Conservation (phyloP, 768 basidiomycete genomes). For the Paxillus involutus region DNA sequence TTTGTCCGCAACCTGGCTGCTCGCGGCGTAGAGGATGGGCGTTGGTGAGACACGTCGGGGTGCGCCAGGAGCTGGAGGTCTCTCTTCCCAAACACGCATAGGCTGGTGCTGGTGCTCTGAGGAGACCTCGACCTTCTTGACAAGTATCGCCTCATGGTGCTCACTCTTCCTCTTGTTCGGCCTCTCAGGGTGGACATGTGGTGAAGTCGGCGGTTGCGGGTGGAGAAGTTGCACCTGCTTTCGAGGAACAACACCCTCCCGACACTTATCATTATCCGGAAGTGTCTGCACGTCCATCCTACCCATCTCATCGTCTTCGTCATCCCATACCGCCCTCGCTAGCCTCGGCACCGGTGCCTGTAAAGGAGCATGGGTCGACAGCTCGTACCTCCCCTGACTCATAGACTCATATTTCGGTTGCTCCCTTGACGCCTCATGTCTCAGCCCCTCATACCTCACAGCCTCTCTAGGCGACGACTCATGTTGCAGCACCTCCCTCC, state of each 20-base stretch:
- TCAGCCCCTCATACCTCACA: conserved; percentile 10
- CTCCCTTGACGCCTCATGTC: conserved; percentile 17
- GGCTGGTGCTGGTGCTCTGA: conserved; percentile 17
- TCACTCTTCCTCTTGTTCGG: neutral
- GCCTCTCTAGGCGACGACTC: neutral
- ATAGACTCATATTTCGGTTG: conserved; percentile 9
- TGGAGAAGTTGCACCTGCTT: conserved; percentile 8
- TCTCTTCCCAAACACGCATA: conserved; percentile 29
- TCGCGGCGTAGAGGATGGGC: neutral
- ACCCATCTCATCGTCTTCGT: neutral
- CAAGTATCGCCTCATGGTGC: neutral
- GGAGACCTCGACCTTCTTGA: neutral
- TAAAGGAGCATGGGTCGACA: neutral
- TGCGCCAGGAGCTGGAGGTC: conserved; percentile 7
- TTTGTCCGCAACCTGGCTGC: neutral
- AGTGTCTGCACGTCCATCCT: neutral
- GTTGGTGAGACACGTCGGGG: conserved; percentile 14
- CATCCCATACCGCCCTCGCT: conserved; percentile 3
- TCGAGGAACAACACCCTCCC: conserved; percentile 3
- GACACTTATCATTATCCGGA: neutral
- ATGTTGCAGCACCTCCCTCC: conserved; percentile 9
- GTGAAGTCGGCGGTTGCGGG: neutral
- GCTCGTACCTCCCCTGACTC: neutral
- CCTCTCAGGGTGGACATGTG: neutral
- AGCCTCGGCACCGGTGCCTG: conserved; percentile 6